Percentiles rank a stretch among this genome's conserved stretches.
Evolutionary conservation across 495 filamentous ascomycete species (phyloP).

Genomic region (Aspergillus sclerotioniger): DNA sequence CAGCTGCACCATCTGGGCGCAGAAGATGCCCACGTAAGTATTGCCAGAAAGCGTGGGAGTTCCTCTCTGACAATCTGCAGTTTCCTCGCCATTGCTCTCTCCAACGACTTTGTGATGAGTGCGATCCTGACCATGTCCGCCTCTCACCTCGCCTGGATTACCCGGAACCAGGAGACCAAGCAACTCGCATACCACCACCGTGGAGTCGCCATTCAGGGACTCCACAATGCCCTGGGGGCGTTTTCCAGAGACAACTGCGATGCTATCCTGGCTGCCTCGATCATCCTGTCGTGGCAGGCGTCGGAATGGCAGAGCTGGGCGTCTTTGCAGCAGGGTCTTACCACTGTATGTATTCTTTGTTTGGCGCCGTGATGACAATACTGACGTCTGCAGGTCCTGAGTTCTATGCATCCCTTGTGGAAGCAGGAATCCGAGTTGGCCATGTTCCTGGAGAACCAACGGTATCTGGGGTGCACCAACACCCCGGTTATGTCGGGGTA

Average conservation of each 20-base stretch:
- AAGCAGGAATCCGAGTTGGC: slow-evolving; percentile 83
- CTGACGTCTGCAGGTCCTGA: slow-evolving; percentile 50
- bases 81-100: slow-evolving; percentile 78
- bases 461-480: slow-evolving; percentile 53
- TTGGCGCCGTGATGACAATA: too few relatives aligned
- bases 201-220: slow-evolving; percentile 76
- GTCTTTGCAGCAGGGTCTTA: slow-evolving; percentile 87
- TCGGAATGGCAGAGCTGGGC: slow-evolving; percentile 95
- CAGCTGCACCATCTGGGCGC: slow-evolving; percentile 85
- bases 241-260: slow-evolving; percentile 89
- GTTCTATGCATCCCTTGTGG: slow-evolving; percentile 85
- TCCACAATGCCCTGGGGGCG: slow-evolving; percentile 79
- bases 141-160: slow-evolving; percentile 84
- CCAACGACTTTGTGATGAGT: slow-evolving; percentile 87
- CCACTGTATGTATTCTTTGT: slow-evolving; percentile 46
- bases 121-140: slow-evolving; percentile 87
- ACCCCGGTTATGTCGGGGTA: slow-evolving; percentile 50
- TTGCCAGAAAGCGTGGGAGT: not conserved
- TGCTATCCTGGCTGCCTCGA: slow-evolving; percentile 86
- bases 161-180: slow-evolving; percentile 74
- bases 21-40: slow-evolving; percentile 88
- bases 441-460: slow-evolving; percentile 71
- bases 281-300: slow-evolving; percentile 93
- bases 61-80: slow-evolving; percentile 40
- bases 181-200: slow-evolving; percentile 86